A percentile compares a stretch with the other conserved stretches of the same genome.
Evolutionary conservation across 192 early-diverging fungal species (phyloP).

Genomic region (Dissophora globulifera): DNA sequence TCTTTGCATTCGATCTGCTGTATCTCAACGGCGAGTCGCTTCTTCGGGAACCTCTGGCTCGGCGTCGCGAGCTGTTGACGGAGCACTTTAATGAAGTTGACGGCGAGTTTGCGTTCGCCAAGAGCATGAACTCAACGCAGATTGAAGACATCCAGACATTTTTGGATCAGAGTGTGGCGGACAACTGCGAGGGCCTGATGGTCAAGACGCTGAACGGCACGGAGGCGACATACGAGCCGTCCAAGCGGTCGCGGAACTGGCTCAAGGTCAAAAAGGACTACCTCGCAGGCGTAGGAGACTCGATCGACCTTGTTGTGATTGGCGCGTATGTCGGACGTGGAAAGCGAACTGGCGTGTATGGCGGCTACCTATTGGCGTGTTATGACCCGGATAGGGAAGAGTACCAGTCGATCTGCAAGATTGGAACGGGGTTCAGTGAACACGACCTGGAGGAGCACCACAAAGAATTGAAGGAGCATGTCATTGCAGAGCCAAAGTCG

Average conservation of each 20-base stretch:
- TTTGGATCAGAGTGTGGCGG: slow-evolving; percentile 79
- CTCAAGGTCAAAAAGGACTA: slow-evolving; percentile 99
- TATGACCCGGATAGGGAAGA: slow-evolving; percentile 95
- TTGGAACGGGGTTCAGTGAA: slow-evolving; percentile 98
- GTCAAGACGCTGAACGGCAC: slow-evolving; percentile 93
- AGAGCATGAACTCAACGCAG: slow-evolving; percentile 78
- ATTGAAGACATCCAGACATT: slow-evolving; percentile 97
- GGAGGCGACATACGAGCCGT: slow-evolving; percentile 93
- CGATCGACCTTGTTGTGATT: slow-evolving; percentile 96
- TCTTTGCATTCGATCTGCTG: slow-evolving; percentile 97
- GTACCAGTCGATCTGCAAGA: slow-evolving; percentile 98
- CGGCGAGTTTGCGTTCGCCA: slow-evolving; percentile 93
- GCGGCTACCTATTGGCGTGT: slow-evolving; percentile 95
- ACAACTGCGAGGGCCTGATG: slow-evolving; percentile 98
- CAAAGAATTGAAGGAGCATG: slow-evolving; percentile 77
- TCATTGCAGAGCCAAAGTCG: slow-evolving; percentile 76
- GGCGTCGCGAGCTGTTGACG: slow-evolving; percentile 79
- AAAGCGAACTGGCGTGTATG: slow-evolving; percentile 96
- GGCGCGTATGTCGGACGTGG: slow-evolving; percentile 94
- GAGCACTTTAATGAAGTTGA: slow-evolving; percentile 78
- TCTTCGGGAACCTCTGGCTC: slow-evolving; percentile 76
- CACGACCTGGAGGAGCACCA: slow-evolving; percentile 80
- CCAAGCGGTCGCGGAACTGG: slow-evolving; percentile 97
- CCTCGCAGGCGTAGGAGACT: slow-evolving; percentile 91
- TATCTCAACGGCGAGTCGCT: slow-evolving; percentile 94